Percentiles rank a stretch among this genome's conserved stretches.
Evolutionary conservation across 2,329 filamentous ascomycete genomes (phyloP).

Genomic region (Exophiala spinifera): DNA sequence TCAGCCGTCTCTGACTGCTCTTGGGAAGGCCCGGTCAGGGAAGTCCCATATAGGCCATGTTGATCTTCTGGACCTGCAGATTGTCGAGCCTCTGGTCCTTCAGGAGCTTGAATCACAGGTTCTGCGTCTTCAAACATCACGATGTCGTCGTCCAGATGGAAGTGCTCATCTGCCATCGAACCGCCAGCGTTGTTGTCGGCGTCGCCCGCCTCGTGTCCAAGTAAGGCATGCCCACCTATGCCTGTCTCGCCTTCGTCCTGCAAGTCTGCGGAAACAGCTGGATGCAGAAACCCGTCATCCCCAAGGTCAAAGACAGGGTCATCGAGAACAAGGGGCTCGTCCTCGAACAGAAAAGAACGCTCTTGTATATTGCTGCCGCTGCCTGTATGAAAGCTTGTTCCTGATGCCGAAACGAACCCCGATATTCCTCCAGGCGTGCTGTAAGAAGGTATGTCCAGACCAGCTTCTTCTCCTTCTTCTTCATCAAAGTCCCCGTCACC

Average conservation of each 20-base stretch:
- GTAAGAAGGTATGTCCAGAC: slow-evolving; percentile 50
- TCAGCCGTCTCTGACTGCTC: slow-evolving; percentile 19
- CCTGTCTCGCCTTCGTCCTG: slow-evolving; percentile 13
- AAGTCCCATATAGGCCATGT: slow-evolving; percentile 15
- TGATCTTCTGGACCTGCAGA: slow-evolving; percentile 12
- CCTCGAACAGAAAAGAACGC: slow-evolving; percentile 34
- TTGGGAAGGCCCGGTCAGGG: slow-evolving; percentile 6
- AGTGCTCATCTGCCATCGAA: neutral
- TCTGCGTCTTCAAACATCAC: slow-evolving; percentile 33
- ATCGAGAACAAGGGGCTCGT: slow-evolving; percentile 45
- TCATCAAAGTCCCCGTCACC: slow-evolving; percentile 14
- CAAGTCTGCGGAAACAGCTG: slow-evolving; percentile 28
- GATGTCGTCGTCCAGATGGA: slow-evolving; percentile 29
- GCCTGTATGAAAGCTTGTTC: slow-evolving; percentile 38
- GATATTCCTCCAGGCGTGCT: slow-evolving; percentile 41
- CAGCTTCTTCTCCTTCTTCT: slow-evolving; percentile 26
- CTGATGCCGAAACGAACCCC: slow-evolving; percentile 42
- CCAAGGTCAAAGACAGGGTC: slow-evolving; percentile 62
- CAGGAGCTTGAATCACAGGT: slow-evolving; percentile 31
- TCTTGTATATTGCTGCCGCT: slow-evolving; percentile 33
- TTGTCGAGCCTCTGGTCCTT: slow-evolving; percentile 19
- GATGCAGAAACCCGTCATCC: slow-evolving; percentile 57
- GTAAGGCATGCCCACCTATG: neutral
- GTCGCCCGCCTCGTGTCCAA: neutral
- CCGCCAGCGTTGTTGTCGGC: neutral